Percentiles rank a stretch among this genome's conserved stretches.
Conservation (phyloP, 257 asterid genomes). For the Coffea canephora region DNA sequence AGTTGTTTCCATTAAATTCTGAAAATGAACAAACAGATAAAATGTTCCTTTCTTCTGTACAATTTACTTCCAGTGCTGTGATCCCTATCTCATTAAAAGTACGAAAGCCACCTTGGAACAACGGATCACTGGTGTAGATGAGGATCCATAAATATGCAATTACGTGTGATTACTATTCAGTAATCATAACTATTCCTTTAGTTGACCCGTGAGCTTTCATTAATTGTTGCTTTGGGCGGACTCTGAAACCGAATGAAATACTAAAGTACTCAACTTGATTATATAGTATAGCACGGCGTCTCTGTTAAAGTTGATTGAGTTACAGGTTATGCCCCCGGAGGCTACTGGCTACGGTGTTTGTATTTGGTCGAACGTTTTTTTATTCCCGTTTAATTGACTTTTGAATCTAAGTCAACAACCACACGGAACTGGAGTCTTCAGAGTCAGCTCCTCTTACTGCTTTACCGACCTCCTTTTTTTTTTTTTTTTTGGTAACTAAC, state of each 20-base stretch:
- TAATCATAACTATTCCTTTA: not conserved
- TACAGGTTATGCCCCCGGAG: not conserved
- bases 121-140: not conserved
- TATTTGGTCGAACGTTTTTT: not conserved
- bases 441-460: slow-evolving; percentile 7
- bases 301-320: not conserved
- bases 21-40: not conserved
- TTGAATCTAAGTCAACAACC: slow-evolving; percentile 2
- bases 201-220: not conserved
- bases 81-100: not conserved
- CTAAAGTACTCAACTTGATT: not conserved
- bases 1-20: slow-evolving; percentile 17
- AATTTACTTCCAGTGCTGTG: not conserved
- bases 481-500: not conserved
- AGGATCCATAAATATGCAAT: not conserved
- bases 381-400: not conserved
- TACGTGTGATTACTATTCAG: not conserved
- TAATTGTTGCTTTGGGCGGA: not conserved
- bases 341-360: not conserved
- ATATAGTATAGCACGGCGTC: not conserved
- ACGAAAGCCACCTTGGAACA: not conserved
- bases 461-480: not conserved
- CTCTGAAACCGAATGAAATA: not conserved
- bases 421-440: not conserved
- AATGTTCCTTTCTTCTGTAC: not conserved